Evolutionary conservation across 2,329 filamentous ascomycete genomes (phyloP), one percentile per base, ranked within the genome.

Genomic region (Orbilia brochopaga): DNA sequence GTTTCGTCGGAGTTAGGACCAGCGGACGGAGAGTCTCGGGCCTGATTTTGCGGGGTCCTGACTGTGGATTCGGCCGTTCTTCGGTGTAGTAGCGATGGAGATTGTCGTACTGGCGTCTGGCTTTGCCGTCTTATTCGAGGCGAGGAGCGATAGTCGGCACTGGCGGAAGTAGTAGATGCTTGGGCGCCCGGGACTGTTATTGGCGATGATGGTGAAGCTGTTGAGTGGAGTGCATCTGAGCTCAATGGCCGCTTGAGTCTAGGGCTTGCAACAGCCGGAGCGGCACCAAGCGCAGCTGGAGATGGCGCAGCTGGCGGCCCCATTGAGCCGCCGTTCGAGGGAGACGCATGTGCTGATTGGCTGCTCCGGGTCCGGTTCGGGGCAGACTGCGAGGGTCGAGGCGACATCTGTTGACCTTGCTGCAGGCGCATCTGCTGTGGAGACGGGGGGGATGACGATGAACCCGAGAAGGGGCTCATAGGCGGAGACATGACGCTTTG

Each of bases 381-480:
- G n/a, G 21, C 27, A 23, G 67, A 40, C 13, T 55, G 60, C 30
- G 56, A 50, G 6, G 67, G 44, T 30, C 55, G 55, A 35, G 67
- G 60, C 32, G 67, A 72, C 54, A 57, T 61, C 40, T 61, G 67
- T 51, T 72, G 67, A 27, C 32, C 24, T 55, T 61, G 67, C 15
- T 48, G 50, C 46, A 72, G 54, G 8, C 60, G 67, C 19, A 60
- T 55, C 48, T 72, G 67, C 46, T 72, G 67, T 52, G 67, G 67
- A 1, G 67, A 72, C 17, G 67, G 67, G 21, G 67, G 60, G 7
- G 67, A 60, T 6, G 67, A 65, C 21, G 67, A 72, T 17, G 67
- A 60, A 30, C 60, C 58, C 59, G 67, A 72, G 52, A 72, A 72
- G 21, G 67, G 56, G 52, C 67, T 72, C 15, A 57, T 40, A 44